A percentile compares a stretch with the other conserved stretches of the same genome.
Conservation (phyloP, 805 yeast species). For the Candida rishiriensis region DNA sequence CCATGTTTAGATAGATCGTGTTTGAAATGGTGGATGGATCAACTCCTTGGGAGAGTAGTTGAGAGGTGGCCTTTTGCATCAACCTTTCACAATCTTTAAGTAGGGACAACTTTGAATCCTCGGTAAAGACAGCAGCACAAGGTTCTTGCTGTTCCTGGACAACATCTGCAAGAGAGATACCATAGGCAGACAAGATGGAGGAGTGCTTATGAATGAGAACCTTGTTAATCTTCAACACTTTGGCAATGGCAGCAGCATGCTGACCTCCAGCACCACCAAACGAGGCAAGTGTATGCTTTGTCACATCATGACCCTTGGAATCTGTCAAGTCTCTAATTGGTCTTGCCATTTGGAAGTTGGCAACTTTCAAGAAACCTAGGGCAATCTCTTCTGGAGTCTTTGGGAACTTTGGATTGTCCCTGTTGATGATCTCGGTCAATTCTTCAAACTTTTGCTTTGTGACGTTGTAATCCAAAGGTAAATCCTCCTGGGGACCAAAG, state of each 20-base stretch:
- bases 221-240: conserved; percentile 55
- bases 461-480: conserved; percentile 54
- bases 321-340: conserved; percentile 79
- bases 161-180: conserved; percentile 59
- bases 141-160: conserved; percentile 31
- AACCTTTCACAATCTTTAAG: conserved; percentile 15
- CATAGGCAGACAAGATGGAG: conserved; percentile 73
- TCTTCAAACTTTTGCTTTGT: conserved; percentile 48
- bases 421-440: conserved; percentile 51
- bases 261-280: conserved; percentile 93
- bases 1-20: conserved; percentile 54
- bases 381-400: conserved; percentile 65
- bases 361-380: conserved; percentile 71
- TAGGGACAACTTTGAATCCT: conserved; percentile 7
- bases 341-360: conserved; percentile 79
- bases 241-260: conserved; percentile 72
- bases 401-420: conserved; percentile 26
- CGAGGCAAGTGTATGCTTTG: conserved; percentile 65
- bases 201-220: conserved; percentile 74
- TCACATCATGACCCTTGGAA: conserved; percentile 63
- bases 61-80: conserved; percentile 6
- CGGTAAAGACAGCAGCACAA: conserved; percentile 12
- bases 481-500: conserved; percentile 73
- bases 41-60: conserved; percentile 31
- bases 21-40: conserved; percentile 7